phyloP scores from a whole-genome alignment of 129 eudicot species.

The Helianthus tuberosus region DNA sequence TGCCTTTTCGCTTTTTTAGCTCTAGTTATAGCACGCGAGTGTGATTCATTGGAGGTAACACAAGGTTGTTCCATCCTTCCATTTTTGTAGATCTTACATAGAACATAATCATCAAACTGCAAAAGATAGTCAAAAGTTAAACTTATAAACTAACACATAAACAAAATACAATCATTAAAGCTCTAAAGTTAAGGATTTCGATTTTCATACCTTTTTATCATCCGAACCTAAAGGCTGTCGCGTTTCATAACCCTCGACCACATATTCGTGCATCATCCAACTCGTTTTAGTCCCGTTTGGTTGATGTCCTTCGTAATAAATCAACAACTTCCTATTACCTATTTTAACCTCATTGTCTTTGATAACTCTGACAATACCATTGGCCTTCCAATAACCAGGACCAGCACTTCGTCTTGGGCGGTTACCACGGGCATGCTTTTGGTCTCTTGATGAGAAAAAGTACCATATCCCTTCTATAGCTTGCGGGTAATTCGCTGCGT shows the following conservation, averaged over 20 bases:
- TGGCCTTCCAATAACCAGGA: slow-evolving; percentile 32
- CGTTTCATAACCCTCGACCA: slow-evolving; percentile 8
- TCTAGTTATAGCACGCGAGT: no score
- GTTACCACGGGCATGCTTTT: slow-evolving; percentile 20
- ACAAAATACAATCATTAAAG: background rate
- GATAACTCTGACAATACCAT: slow-evolving; percentile 11
- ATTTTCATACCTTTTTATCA: background rate
- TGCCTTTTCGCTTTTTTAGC: no score
- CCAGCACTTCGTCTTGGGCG: slow-evolving; percentile 28
- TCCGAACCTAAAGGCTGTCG: background rate
- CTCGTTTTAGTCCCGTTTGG: slow-evolving; percentile 7
- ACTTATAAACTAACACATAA: background rate
- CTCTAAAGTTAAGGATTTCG: background rate
- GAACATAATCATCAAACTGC: slow-evolving; percentile 20
- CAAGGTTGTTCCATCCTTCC: background rate
- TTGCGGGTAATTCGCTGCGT: slow-evolving; percentile 5
- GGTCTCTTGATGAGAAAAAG: slow-evolving; percentile 29
- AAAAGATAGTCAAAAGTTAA: background rate
- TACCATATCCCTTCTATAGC: slow-evolving; percentile 26
- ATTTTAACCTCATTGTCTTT: background rate
- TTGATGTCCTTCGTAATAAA: slow-evolving; percentile 14
- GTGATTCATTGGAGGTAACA: background rate
- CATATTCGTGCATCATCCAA: slow-evolving; percentile 42
- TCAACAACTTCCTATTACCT: slow-evolving; percentile 21
- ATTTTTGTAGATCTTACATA: slow-evolving; percentile 23